phyloP scores from a whole-genome alignment of 208 protist genomes.

The Sergeia podlipaevii region DNA sequence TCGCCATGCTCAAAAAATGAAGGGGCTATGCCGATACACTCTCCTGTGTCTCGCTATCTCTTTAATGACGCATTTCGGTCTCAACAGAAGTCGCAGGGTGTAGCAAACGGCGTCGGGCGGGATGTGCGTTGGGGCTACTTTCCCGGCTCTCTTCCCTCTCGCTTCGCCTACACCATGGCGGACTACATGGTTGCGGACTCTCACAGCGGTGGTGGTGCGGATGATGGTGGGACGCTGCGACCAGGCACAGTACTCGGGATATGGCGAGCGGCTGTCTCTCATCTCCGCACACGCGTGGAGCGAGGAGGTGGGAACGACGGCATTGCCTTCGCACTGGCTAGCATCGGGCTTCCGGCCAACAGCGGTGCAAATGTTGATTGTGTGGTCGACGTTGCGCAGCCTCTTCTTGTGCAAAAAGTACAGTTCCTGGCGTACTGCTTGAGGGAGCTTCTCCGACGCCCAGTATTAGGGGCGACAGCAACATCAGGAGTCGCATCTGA shows the following conservation, averaged over 20 bases:
- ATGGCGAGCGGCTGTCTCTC: not conserved
- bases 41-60: no score
- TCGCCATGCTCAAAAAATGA: no score
- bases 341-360: conserved; percentile 26
- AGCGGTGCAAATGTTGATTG: conserved; percentile 1
- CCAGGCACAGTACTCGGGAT: conserved; percentile 30
- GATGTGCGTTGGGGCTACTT: conserved; percentile 60
- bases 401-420: conserved; percentile 78
- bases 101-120: no score
- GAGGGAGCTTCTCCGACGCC: conserved; percentile 17
- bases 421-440: conserved; percentile 67
- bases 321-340: conserved; percentile 28
- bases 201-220: conserved; percentile 13
- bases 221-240: conserved; percentile 42
- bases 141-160: conserved; percentile 65
- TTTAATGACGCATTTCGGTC: no score
- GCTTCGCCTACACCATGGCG: conserved; percentile 55
- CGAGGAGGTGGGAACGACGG: conserved; percentile 10
- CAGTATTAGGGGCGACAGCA: not conserved
- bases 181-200: conserved; percentile 9
- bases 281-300: not conserved
- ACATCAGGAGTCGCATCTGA: conserved; percentile 2
- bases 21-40: no score
- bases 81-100: no score
- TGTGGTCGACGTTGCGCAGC: conserved; percentile 30